Evolutionary conservation across 345 rosid genomes (phyloP).

Genomic region (Kernera saxatilis): DNA sequence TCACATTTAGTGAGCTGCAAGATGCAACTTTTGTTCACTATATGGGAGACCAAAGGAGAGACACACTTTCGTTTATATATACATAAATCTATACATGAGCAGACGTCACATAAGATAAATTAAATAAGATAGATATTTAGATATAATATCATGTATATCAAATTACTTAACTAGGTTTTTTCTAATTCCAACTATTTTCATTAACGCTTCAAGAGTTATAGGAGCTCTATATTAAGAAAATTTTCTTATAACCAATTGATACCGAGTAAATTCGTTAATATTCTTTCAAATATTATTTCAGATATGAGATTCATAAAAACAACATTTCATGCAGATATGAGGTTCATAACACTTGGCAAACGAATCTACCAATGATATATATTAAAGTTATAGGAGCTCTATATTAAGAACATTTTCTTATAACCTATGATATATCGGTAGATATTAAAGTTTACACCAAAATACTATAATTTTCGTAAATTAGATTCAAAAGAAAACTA

Average conservation of each 20-base stretch:
- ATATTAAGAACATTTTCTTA: too few species aligned
- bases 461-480: not conserved
- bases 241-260: too few species aligned
- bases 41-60: constrained; percentile 23
- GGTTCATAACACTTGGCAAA: too few species aligned
- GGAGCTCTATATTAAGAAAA: too few species aligned
- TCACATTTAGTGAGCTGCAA: constrained; percentile 16
- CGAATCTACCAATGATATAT: too few species aligned
- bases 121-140: not conserved
- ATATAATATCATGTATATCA: not conserved
- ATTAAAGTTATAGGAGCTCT: too few species aligned
- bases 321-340: too few species aligned
- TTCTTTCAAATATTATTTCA: too few species aligned
- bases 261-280: too few species aligned
- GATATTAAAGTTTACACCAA: too few species aligned
- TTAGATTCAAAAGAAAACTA: not conserved
- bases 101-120: not conserved
- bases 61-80: not conserved
- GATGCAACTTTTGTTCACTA: constrained; percentile 21
- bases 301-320: too few species aligned
- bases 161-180: not conserved
- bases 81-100: not conserved
- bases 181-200: not conserved
- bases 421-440: too few species aligned
- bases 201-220: not conserved